Evolutionary conservation across 495 filamentous ascomycete genomes (phyloP), one percentile per base, ranked within the genome.

Genomic region (Aspergillus cavernicola): DNA sequence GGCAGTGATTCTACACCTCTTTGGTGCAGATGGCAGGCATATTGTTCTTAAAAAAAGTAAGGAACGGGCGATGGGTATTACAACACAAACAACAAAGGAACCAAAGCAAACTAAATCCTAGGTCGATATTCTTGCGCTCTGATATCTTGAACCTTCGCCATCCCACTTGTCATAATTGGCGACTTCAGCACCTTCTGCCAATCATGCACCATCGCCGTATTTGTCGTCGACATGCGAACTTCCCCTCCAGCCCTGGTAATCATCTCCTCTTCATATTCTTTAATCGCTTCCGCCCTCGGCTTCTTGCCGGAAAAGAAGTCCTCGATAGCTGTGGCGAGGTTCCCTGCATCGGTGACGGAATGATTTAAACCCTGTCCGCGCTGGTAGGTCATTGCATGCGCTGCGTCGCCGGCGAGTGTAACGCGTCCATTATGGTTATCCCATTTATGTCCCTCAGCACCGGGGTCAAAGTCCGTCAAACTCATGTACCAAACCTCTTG

Each of bases 361-460:
- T 78, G 72, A 24, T 78, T 76, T 11, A 79, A 58, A 0, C 76
- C 77, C 59, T 80, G 77, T 3, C 75, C 77, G 12, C 77, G 70
- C 43, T 80, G 65, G 58, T 54, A 52, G 3, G 72, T 76, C 74
- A 79, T 77, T 0, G 74, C 58, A 65, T 80, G 78, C 7, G 74
- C 77, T 0, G 78, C 78, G 59, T 81, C 78, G 4, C 78, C 78
- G 0, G 69, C 74, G 37, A 80, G 60, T 7, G 76, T 78, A 1
- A 80, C 65, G 3, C 65, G 56, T 16, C 74, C 75, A 4, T 50
- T 52, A 36, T 65, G 65, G 45, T 66, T 73, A 48, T 79, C 69
- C 61, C 61, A 64, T 11, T 49, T 43, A 22, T 61, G 61, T 6
- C 23, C 48, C 6, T 43, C 16, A 1, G 29, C 39, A 2, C 58